Evolutionary conservation across 202 grass and related monocot species (phyloP), one percentile per base, ranked within the genome.

Genomic region (Eragrostis tef): DNA sequence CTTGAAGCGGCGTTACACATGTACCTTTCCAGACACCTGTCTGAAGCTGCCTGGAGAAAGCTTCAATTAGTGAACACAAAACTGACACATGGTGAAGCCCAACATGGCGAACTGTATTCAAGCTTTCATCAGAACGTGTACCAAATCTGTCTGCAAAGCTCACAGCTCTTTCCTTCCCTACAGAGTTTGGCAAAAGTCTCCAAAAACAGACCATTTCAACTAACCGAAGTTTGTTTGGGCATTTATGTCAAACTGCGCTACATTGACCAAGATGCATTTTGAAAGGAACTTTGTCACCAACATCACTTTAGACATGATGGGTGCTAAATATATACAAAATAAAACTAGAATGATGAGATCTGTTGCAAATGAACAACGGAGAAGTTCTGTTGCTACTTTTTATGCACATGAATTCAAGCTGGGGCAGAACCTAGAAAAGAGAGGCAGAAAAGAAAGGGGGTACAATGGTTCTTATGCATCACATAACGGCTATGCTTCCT

Each of bases 251-350:
- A 59, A 78, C 73, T 68, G 63, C 12, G 22, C 67, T 79, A 62
- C 78, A 86, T 82, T 42, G 6, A 21, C 77, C 58, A 10, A 83
- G 67, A 67, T 73, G 29, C 67, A 71, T 71, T 64, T 70, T 56
- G 12, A 58, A 83, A 76, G 42, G 8, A 57, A 56, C 21, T 82
- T 87, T 87, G 31, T 79, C 88, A 90, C 80, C 88, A 57, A 75
- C 88, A 87, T 87, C 62, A 42, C 74, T 79, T 41, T 71, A 43
- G 47, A 83, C 70, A 87, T 84, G 84, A 90, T 84, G 84, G 88
- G 84, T 70, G 88, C 88, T 83, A 83, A 64, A 83, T 87, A 90
- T 80, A 83, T 87, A 83, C 70, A 84, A 49, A 83, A 75, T 58
- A 42, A 56, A 89, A 67, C 79, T 80, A 86, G 61, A 72, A 83